A percentile compares a stretch with the other conserved stretches of the same genome.
These are phyloP conservation scores for Phytophthora citricola DNA, from an alignment of 352 stramenopile species.

Conservation along the genomic window DNA sequence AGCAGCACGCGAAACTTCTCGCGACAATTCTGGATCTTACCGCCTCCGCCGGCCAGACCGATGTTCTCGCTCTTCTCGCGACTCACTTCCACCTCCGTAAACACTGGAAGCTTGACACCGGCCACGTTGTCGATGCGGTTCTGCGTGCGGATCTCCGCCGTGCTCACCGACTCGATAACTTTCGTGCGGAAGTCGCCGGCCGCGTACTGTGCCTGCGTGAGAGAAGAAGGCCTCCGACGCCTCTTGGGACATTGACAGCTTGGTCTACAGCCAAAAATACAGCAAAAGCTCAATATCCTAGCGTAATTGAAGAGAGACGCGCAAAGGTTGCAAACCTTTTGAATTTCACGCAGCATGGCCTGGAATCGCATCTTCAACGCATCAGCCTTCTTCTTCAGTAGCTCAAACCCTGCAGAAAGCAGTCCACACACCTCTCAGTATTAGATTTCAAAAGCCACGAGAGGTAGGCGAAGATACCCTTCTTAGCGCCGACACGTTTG, in stretches of 20 bases:
- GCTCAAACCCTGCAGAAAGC: slow-evolving; percentile 64
- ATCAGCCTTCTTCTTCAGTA: slow-evolving; percentile 98
- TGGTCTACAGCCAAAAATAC: slow-evolving; percentile 54
- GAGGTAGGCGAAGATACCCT: slow-evolving; percentile 50
- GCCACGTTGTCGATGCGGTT: slow-evolving; percentile 99
- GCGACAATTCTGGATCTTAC: slow-evolving; percentile 96
- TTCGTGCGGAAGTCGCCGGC: slow-evolving; percentile 98
- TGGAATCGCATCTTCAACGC: slow-evolving; percentile 97
- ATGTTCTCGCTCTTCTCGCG: slow-evolving; percentile 96
- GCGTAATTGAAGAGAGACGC: not conserved
- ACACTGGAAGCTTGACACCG: slow-evolving; percentile 99
- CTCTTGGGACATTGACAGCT: slow-evolving; percentile 89
- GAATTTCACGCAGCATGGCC: slow-evolving; percentile 87
- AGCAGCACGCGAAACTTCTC: slow-evolving; percentile 90
- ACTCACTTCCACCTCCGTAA: slow-evolving; percentile 96
- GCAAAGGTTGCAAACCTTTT: slow-evolving; percentile 53
- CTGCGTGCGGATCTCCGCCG: slow-evolving; percentile 95
- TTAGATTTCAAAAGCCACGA: not conserved
- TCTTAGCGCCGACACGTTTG: slow-evolving; percentile 87
- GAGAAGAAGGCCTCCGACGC: slow-evolving; percentile 97
- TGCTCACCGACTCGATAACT: slow-evolving; percentile 96
- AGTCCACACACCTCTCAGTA: not conserved
- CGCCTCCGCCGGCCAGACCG: slow-evolving; percentile 95
- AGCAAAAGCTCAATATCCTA: too few relatives aligned
- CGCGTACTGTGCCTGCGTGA: slow-evolving; percentile 98